phyloP scores from a whole-genome alignment of 768 basidiomycete genomes.

The Boletus sp. region DNA sequence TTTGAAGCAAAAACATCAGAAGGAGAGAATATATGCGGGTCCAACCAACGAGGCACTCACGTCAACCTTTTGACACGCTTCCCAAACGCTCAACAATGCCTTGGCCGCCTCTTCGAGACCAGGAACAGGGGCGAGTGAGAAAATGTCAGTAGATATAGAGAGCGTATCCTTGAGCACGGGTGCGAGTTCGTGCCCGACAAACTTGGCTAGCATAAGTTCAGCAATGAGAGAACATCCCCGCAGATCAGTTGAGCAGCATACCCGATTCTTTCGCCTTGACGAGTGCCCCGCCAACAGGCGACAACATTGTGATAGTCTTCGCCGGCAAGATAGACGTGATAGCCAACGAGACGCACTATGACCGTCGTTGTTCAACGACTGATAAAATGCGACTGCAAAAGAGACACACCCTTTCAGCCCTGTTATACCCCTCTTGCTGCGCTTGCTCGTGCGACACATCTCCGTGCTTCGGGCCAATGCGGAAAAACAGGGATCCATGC shows the following conservation, averaged over 20 bases:
- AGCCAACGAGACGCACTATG: constrained; percentile 26
- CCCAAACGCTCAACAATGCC: constrained; percentile 61
- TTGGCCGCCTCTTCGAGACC: constrained; percentile 52
- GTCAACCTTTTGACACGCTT: constrained; percentile 55
- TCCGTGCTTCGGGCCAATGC: constrained; percentile 22
- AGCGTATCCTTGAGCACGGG: constrained; percentile 38
- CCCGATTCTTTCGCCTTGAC: constrained; percentile 21
- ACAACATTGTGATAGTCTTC: constrained; percentile 17
- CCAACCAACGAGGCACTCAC: constrained; percentile 36
- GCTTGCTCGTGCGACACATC: background rate
- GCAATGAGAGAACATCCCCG: background rate
- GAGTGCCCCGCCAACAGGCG: constrained; percentile 23
- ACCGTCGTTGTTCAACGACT: background rate
- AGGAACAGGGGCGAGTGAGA: constrained; percentile 53
- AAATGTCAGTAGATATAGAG: constrained; percentile 32
- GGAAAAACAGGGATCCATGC: constrained; percentile 23
- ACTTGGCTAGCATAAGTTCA: constrained; percentile 22
- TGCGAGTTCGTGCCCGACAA: constrained; percentile 32
- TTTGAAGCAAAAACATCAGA: background rate
- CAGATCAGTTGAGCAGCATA: background rate
- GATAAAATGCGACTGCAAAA: background rate
- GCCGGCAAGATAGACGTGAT: constrained; percentile 26
- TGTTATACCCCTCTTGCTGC: constrained; percentile 23
- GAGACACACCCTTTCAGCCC: constrained; percentile 26
- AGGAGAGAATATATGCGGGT: background rate